Percentiles rank a stretch among this genome's conserved stretches.
Conservation (phyloP, 2,329 filamentous ascomycete genomes). For the Penicillium sp. region DNA sequence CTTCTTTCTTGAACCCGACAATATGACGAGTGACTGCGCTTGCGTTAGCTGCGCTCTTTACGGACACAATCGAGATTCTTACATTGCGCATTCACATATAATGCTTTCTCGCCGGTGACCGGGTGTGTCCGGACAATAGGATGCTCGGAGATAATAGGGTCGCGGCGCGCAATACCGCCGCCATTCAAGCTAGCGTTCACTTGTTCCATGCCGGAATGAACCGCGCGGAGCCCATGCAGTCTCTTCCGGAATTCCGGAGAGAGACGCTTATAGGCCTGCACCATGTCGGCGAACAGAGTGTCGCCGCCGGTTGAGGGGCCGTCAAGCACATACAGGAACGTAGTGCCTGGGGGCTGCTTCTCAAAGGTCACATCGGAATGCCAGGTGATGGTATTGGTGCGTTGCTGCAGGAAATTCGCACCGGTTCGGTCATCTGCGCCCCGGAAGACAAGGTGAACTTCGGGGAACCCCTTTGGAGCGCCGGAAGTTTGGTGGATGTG, state of each 20-base stretch:
- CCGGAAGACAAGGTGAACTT: conserved; percentile 73
- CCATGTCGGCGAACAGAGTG: conserved; percentile 74
- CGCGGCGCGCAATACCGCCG: conserved; percentile 66
- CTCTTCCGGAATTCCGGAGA: conserved; percentile 73
- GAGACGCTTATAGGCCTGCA: conserved; percentile 72
- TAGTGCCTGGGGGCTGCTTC: conserved; percentile 79
- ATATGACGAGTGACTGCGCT: conserved; percentile 67
- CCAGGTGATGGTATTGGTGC: conserved; percentile 79
- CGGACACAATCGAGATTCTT: conserved; percentile 32
- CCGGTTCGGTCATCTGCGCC: conserved; percentile 58
- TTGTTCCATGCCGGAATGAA: conserved; percentile 79
- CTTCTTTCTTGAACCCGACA: conserved; percentile 78
- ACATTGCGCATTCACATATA: conserved; percentile 81
- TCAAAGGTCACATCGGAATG: conserved; percentile 88
- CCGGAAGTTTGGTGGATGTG: conserved; percentile 78
- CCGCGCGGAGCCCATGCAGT: conserved; percentile 71
- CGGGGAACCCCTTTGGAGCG: conserved; percentile 64
- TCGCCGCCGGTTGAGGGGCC: conserved; percentile 74
- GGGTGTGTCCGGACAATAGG: conserved; percentile 78
- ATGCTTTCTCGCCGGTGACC: conserved; percentile 71
- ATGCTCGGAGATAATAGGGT: conserved; percentile 68
- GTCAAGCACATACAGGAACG: conserved; percentile 84
- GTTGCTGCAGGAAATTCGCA: conserved; percentile 58
- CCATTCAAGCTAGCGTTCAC: conserved; percentile 61
- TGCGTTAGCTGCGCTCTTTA: neutral